phyloP scores from a whole-genome alignment of 139 green algal genomes.

The Ettlia oleoabundans region DNA sequence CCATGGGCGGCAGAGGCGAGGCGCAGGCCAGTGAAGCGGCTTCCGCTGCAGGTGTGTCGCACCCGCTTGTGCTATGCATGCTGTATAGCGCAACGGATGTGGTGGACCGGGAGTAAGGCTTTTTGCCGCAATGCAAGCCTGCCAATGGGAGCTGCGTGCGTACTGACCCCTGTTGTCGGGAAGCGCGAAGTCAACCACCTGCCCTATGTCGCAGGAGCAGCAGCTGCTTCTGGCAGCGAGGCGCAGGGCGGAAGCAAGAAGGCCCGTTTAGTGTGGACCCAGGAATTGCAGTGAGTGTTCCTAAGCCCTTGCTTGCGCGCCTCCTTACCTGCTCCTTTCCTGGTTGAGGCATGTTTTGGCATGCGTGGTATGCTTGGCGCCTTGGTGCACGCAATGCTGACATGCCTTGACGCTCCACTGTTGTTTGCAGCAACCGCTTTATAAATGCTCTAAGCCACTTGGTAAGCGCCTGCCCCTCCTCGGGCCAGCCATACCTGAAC shows the following conservation, averaged over 20 bases:
- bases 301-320: no score
- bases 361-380: neutral
- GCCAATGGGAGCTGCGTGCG: no score
- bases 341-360: neutral
- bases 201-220: neutral
- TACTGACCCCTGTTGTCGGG: no score
- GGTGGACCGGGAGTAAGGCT: no score
- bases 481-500: no score
- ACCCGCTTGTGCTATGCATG: no score
- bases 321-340: neutral
- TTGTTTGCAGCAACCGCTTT: slow-evolving; percentile 60
- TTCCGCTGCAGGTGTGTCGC: no score
- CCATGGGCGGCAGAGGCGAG: no score
- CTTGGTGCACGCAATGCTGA: neutral
- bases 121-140: no score
- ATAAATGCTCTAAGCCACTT: slow-evolving; percentile 78
- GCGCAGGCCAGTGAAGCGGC: no score
- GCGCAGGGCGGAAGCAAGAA: slow-evolving; percentile 27
- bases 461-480: slow-evolving; percentile 34
- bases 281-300: slow-evolving; percentile 70
- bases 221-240: neutral
- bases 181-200: neutral
- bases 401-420: neutral
- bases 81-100: neutral
- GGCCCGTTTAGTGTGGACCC: slow-evolving; percentile 75